Evolutionary conservation across 331 rosid species (phyloP).

Genomic region (Telfairia occidentalis): DNA sequence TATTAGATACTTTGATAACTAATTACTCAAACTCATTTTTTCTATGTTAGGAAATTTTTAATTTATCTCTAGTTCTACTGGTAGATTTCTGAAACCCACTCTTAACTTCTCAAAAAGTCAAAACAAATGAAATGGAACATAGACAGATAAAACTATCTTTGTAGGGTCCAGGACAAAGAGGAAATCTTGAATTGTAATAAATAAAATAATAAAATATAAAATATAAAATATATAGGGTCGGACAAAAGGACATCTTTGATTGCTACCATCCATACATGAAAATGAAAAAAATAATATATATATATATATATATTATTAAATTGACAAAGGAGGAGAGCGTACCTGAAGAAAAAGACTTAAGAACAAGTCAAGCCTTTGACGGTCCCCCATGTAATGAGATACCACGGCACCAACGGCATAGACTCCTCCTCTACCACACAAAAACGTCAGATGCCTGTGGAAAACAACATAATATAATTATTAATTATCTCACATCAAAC

Average conservation of each 20-base stretch:
- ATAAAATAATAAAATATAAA: no score
- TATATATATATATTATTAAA: no score
- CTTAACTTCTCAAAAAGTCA: background rate
- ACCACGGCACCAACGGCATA: slow-evolving; percentile 73
- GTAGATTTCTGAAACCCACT: background rate
- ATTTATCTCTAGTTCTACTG: background rate
- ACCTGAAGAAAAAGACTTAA: slow-evolving; percentile 70
- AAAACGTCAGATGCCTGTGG: slow-evolving; percentile 66
- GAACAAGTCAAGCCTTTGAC: slow-evolving; percentile 40
- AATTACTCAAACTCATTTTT: background rate
- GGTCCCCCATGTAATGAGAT: slow-evolving; percentile 55
- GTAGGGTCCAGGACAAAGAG: background rate
- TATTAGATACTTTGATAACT: background rate
- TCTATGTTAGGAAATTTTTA: background rate
- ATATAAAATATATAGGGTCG: no score
- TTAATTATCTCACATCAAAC: background rate
- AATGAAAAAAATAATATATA: background rate
- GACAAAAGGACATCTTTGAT: background rate
- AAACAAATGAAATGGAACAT: background rate
- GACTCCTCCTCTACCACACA: slow-evolving; percentile 76
- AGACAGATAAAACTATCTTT: background rate
- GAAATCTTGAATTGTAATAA: background rate
- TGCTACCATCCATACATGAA: no score
- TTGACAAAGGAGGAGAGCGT: background rate
- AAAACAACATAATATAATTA: background rate